Base-by-base conservation (phyloP, 306 rosid species). In the Gastrolobium villosum region DNA sequence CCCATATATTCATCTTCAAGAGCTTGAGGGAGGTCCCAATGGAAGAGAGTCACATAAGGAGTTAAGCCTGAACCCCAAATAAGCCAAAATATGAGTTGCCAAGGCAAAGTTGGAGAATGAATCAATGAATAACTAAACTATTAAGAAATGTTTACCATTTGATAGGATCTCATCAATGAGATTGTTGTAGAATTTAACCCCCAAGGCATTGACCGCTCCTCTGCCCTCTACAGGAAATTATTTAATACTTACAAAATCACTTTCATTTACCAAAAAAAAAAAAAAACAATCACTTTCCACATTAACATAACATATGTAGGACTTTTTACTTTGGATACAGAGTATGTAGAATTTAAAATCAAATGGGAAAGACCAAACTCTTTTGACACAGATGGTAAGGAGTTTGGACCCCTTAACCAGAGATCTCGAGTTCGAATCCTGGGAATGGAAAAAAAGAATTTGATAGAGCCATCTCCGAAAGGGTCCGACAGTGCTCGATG, bases 11-110 rank as follows among this genome's bases (percentile, higher is more conserved):
- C 86, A 54, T 85, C 89, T 70, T 88, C 86, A 37, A 88, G 84
- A 45, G 82, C 80, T 85, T 88, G 91, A 31, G 91, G 91, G 2
- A 80, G 65, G 50, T 88, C 89, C 85, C 86, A 88, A 5, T 88
- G 91, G 9, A 88, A 85, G n/a, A 88, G 79, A 3, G 89, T 85
- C 10, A 88, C 87, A 50, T 83, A 83, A 2, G 91, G 89, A 40
- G 2, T 40, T 31, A 87, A 72, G 1, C 80, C 91, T 87, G 46
- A 2, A 20, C 4, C 49, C 34, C 52, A 31, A 34, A n/a, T 9
- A 10, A 35, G 31, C 4, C 64, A 64, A 64, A 72, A 50, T 15
- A 52, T 26, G 2, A 77, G 52, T 66, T 79, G 54, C 14, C 20
- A n/a, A 20, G 10, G 32, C 1, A 4, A 72, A 13, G 8, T 53